Percentiles rank a stretch among this genome's conserved stretches.
Evolutionary conservation across 2,329 filamentous ascomycete species (phyloP).

Genomic region (Dactylellina cionopaga): DNA sequence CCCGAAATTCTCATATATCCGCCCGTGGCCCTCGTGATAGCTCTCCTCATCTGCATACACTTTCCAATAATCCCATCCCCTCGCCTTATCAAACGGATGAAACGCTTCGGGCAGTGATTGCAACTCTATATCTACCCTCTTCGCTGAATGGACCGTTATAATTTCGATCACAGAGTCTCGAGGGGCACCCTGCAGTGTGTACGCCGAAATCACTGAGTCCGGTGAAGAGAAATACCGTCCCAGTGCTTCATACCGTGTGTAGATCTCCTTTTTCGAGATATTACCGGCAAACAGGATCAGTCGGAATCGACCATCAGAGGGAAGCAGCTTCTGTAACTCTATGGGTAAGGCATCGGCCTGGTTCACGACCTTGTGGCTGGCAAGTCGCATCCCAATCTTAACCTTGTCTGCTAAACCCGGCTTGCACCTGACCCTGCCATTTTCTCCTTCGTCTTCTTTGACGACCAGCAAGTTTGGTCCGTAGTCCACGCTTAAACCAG

Average conservation of each 20-base stretch:
- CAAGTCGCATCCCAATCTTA: conserved; percentile 69
- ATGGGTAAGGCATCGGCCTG: conserved; percentile 68
- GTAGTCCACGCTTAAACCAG: conserved; percentile 69
- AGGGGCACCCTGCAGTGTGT: conserved; percentile 60
- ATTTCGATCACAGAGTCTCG: conserved; percentile 69
- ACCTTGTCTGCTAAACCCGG: conserved; percentile 63
- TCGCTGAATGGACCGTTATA: conserved; percentile 69
- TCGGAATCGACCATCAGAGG: conserved; percentile 69
- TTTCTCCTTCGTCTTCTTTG: conserved; percentile 65
- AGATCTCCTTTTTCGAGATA: conserved; percentile 63
- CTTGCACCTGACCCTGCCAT: conserved; percentile 60
- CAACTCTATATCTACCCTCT: conserved; percentile 63
- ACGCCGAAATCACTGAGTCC: conserved; percentile 63
- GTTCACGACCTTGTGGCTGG: conserved; percentile 69
- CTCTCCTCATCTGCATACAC: conserved; percentile 68
- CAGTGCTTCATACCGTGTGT: conserved; percentile 63
- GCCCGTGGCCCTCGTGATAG: conserved; percentile 67
- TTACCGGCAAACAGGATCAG: conserved; percentile 72
- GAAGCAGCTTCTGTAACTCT: conserved; percentile 69
- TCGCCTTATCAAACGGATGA: conserved; percentile 58
- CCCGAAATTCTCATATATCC: conserved; percentile 69
- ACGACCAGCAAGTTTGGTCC: conserved; percentile 67
- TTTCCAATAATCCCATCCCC: conserved; percentile 69
- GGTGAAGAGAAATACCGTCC: conserved; percentile 62
- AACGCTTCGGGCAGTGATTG: conserved; percentile 66